Evolutionary conservation across 164 flowering plant species (phyloP).

Genomic region (Sextonia rubra): DNA sequence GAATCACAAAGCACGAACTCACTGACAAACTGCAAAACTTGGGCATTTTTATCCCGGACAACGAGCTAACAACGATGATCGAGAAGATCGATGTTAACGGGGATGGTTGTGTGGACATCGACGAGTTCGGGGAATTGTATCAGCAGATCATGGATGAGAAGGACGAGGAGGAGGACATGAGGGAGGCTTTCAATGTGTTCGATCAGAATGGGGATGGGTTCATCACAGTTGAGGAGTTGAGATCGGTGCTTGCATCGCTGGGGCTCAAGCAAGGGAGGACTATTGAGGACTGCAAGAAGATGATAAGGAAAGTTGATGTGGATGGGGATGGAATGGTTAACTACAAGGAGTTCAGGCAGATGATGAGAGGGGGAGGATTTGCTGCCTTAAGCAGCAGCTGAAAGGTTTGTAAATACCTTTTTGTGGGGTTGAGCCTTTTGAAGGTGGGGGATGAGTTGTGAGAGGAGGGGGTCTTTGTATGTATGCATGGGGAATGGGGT

Average conservation of each 20-base stretch:
- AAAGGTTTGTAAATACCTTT: conserved; percentile 3
- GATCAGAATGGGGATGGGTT: conserved; percentile 72
- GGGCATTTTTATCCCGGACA: conserved; percentile 57
- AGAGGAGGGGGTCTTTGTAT: no score
- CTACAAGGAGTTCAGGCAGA: conserved; percentile 55
- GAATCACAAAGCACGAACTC: conserved; percentile 54
- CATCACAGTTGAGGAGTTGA: conserved; percentile 61
- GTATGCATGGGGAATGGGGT: not conserved
- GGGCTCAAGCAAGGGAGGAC: conserved; percentile 67
- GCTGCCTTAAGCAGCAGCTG: conserved; percentile 34
- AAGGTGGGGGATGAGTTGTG: no score
- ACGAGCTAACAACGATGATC: conserved; percentile 49
- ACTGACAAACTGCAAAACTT: conserved; percentile 50
- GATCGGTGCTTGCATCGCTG: conserved; percentile 49
- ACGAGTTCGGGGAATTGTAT: conserved; percentile 56
- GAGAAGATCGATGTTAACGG: conserved; percentile 56
- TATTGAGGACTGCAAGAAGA: conserved; percentile 55
- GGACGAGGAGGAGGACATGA: conserved; percentile 65
- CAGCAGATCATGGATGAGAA: conserved; percentile 48
- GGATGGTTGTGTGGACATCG: conserved; percentile 69
- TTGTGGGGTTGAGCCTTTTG: not conserved
- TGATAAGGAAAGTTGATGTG: conserved; percentile 66
- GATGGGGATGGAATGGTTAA: conserved; percentile 77
- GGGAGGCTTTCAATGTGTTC: conserved; percentile 72
- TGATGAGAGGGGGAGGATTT: conserved; percentile 67